Evolutionary conservation across 2,329 filamentous ascomycete species (phyloP).

Genomic region (Ophiocordyceps australis): DNA sequence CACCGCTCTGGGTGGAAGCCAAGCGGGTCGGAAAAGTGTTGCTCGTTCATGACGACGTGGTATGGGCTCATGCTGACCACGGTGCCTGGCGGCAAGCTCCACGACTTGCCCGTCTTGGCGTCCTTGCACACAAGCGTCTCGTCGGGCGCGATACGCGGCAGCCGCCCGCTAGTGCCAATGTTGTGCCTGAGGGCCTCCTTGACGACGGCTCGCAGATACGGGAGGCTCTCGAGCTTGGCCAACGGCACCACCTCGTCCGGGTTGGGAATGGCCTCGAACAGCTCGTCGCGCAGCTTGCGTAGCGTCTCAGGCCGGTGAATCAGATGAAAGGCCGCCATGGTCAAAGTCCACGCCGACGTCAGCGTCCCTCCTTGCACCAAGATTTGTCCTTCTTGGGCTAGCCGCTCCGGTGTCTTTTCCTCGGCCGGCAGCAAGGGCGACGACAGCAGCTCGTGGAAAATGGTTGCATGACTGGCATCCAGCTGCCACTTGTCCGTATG

Average conservation of each 20-base stretch:
- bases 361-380: conserved; percentile 20
- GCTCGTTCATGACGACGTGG: conserved; percentile 14
- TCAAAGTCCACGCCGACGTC: conserved; percentile 19
- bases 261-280: conserved; percentile 14
- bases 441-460: conserved; percentile 16
- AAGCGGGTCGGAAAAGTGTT: conserved; percentile 12
- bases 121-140: conserved; percentile 13
- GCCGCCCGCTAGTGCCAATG: conserved; percentile 24
- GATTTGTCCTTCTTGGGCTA: conserved; percentile 19
- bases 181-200: conserved; percentile 30
- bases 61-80: conserved; percentile 19
- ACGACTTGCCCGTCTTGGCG: conserved; percentile 7
- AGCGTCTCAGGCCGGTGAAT: conserved; percentile 12
- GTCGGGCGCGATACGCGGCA: conserved; percentile 27
- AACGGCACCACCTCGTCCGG: conserved; percentile 9
- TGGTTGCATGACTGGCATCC: conserved; percentile 14
- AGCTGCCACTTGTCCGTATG: conserved; percentile 14
- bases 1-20: conserved; percentile 17
- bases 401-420: conserved; percentile 14
- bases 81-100: conserved; percentile 13
- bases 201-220: conserved; percentile 30
- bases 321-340: conserved; percentile 16
- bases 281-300: conserved; percentile 14
- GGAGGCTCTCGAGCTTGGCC: conserved; percentile 14
- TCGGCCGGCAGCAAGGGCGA: conserved; percentile 11